Evolutionary conservation across 148 eudicot genomes (phyloP).

Genomic region (Talinum fruticosum): DNA sequence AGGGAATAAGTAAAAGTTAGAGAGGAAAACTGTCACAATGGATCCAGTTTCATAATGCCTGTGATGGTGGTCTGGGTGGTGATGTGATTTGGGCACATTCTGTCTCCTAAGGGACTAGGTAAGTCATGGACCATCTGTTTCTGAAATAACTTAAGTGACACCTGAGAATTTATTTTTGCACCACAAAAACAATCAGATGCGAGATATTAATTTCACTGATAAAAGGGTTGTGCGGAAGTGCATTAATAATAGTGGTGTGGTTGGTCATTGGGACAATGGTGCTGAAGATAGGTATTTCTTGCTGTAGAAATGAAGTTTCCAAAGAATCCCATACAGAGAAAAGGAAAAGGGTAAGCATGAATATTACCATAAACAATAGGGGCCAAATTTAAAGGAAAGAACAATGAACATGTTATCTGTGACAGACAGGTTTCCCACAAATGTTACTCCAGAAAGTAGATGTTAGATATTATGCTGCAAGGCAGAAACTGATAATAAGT

Average conservation of each 20-base stretch:
- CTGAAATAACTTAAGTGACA: neutral
- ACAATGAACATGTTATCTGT: neutral
- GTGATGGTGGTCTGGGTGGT: neutral
- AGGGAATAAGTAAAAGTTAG: neutral
- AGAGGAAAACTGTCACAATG: conserved; percentile 3
- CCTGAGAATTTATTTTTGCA: neutral
- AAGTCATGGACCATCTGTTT: too few relatives aligned
- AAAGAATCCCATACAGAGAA: neutral
- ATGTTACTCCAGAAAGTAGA: neutral
- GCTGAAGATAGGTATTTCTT: neutral
- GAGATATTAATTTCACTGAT: neutral
- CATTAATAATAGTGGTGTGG: neutral
- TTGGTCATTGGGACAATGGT: neutral
- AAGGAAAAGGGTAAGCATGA: neutral
- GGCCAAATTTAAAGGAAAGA: too few relatives aligned
- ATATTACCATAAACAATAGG: too few relatives aligned
- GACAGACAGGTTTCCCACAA: neutral
- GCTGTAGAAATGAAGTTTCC: too few relatives aligned
- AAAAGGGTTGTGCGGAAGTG: neutral
- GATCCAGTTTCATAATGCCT: neutral
- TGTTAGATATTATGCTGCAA: neutral
- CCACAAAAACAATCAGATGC: neutral
- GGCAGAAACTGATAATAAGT: neutral
- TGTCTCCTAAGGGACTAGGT: neutral
- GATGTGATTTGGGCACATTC: neutral